Evolutionary conservation across 257 asterid species (phyloP), one percentile per base, ranked within the genome.

Genomic region (Solanum pimpinellifolium): DNA sequence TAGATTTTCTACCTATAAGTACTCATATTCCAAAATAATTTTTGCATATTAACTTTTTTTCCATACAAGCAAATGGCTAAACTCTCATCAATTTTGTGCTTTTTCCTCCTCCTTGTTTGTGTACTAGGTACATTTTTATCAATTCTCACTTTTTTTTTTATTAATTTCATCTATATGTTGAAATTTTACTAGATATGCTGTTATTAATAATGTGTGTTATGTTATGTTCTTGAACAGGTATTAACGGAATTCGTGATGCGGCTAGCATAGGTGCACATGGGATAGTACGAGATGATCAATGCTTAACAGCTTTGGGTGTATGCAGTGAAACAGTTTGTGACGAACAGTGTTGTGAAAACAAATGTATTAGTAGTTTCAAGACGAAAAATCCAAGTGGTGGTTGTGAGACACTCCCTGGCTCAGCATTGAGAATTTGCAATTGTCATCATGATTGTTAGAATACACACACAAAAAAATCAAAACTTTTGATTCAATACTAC

Each of bases 361-460:
- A 13, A 0, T 76, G 83, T 76, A 41, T 76, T 41, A 35, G 41
- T 42, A 76, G 42, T n/a, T 76, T 76, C 21, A 42, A 41, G 20
- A 18, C 4, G 1, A 8, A 76, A 76, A 42, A 76, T 42, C 60
- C 83, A 76, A 41, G 33, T 23, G 60, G 60, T 12, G 3, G 0
- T 0, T 76, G 83, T 42, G 59, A 76, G 7, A 4, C 2, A 4
- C 42, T 76, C 9, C 33, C 59, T 76, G 83, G 83, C 7, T 7
- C 83, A 7, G 23, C 37, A 41, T 1, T 76, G 33, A 25, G 23
- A 6, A 7, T 76, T 39, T 76, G 60, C 11, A 41, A 42, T 76
- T 76, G 83, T 76, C 9, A 76, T 59, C 83, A 76, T 76, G 35
- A 41, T 41, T 76, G 83, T 21, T 74, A 74, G 81, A 65, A 65